Conservation (phyloP, 345 rosid genomes). For the Eucalyptus polyanthemos region DNA sequence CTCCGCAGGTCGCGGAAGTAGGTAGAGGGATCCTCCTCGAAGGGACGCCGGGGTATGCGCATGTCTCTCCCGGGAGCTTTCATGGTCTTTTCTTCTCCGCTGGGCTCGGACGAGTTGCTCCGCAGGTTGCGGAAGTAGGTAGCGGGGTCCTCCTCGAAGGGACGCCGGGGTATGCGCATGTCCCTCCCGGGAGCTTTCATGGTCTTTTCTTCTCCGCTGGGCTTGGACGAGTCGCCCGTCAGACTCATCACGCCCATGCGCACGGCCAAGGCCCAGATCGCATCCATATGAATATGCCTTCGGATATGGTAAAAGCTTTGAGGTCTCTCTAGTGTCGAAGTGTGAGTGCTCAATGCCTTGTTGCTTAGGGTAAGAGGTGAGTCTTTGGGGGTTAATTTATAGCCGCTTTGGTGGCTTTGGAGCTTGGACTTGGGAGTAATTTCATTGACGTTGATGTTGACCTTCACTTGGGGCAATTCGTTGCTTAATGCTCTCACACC, state of each 20-base stretch:
- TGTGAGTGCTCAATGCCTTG: neutral
- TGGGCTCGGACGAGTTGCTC: neutral
- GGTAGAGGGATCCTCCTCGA: neutral
- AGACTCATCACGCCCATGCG: neutral
- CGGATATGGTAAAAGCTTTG: neutral
- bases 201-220: neutral
- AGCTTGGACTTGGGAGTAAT: neutral
- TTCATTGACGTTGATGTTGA: neutral
- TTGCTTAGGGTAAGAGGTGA: neutral
- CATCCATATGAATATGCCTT: neutral
- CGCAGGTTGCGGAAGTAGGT: neutral
- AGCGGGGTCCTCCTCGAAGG: neutral
- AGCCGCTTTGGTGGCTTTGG: neutral
- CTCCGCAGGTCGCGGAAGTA: neutral
- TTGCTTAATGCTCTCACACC: neutral
- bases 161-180: neutral
- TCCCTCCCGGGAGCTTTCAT: slow-evolving; percentile 8
- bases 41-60: neutral
- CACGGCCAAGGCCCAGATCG: neutral
- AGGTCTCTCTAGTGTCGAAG: neutral
- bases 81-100: neutral
- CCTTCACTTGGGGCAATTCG: neutral
- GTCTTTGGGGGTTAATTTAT: neutral
- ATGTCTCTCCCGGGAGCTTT: neutral
- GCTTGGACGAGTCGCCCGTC: neutral